Percentiles rank a stretch among this genome's conserved stretches.
phyloP scores from a whole-genome alignment of 768 basidiomycete species.

The Candolleomyces aberdarensis region DNA sequence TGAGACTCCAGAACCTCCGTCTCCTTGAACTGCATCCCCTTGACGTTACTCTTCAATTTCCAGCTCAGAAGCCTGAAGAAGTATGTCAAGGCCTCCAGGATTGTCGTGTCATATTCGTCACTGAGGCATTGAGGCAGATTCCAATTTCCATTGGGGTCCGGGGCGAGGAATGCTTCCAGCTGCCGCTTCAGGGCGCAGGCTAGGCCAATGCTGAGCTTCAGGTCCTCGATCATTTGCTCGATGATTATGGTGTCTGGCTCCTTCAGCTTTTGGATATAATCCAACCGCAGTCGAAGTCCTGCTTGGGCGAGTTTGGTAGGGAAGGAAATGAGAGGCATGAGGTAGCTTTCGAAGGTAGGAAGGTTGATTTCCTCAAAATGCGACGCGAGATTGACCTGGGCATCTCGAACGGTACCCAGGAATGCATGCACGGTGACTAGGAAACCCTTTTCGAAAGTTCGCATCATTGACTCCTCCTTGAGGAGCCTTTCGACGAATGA shows the following conservation, averaged over 20 bases:
- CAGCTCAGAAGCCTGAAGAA: slow-evolving; percentile 95
- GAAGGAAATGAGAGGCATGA: slow-evolving; percentile 92
- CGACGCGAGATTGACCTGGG: slow-evolving; percentile 75
- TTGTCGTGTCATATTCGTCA: slow-evolving; percentile 85
- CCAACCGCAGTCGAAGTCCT: slow-evolving; percentile 82
- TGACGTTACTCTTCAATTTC: slow-evolving; percentile 91
- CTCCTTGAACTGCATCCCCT: slow-evolving; percentile 95
- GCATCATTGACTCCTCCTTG: slow-evolving; percentile 95
- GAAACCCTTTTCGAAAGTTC: slow-evolving; percentile 89
- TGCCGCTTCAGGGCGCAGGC: slow-evolving; percentile 95
- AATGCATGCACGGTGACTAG: slow-evolving; percentile 84
- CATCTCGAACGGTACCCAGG: slow-evolving; percentile 80
- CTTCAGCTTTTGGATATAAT: slow-evolving; percentile 83
- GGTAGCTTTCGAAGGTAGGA: slow-evolving; percentile 84
- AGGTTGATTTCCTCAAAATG: slow-evolving; percentile 86
- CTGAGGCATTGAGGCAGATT: slow-evolving; percentile 83
- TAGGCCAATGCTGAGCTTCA: slow-evolving; percentile 86
- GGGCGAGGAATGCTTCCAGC: slow-evolving; percentile 86
- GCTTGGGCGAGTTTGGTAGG: slow-evolving; percentile 94
- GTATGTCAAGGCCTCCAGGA: slow-evolving; percentile 80
- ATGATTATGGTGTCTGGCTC: slow-evolving; percentile 89
- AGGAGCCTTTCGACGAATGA: slow-evolving; percentile 92
- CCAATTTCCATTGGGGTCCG: slow-evolving; percentile 88
- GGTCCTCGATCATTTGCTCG: slow-evolving; percentile 90
- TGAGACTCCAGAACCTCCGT: slow-evolving; percentile 97